Evolutionary conservation across 2,329 filamentous ascomycete genomes (phyloP), one percentile per base, ranked within the genome.

Genomic region (Sarocladium strictum): DNA sequence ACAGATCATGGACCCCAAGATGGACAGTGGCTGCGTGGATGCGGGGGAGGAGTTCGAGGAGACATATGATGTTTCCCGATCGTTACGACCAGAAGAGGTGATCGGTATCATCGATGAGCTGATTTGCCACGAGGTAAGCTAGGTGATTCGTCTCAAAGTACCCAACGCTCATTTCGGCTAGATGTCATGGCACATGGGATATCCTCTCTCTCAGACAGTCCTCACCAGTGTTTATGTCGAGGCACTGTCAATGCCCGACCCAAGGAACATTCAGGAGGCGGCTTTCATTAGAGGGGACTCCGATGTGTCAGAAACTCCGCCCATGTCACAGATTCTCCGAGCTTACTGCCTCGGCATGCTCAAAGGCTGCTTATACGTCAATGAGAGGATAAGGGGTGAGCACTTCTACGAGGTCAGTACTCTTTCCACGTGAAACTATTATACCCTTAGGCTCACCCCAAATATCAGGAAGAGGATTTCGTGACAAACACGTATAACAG

Each of bases 1-100:
- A 24, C 64, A 99, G 94, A 96, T 99, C 63, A 97, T 97, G 90
- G 94, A 99, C 65, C 86, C 89, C 1, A 99, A 97, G 72, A 99
- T 99, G 94, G 94, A 99, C 70, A 97, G 90, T 65, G 94, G 94
- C 26, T 91, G 87, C 60, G 76, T 95, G 6, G 79, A 83, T 19
- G 83, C 87, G 7, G 88, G 86, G 27, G 90, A 96, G 64, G 84
- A 85, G n/a, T 80, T 93, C 32, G 89, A 96, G 57, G 87, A 93
- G 59, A 80, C 88, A 52, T 96, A 93, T 69, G 86, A 96, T 64
- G 82, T 91, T 38, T 74, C 81, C 41, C 76, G 78, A 47, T 74
- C 80, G 6, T 73, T 96, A 38, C 75, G 86, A 14, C 88, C 90
- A 0, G 83, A 87, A 61, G 87, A 99, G 69, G 83, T 96, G 1